phyloP scores from a whole-genome alignment of 192 early-diverging fungal genomes.

The Chytriomyces hyalinus region DNA sequence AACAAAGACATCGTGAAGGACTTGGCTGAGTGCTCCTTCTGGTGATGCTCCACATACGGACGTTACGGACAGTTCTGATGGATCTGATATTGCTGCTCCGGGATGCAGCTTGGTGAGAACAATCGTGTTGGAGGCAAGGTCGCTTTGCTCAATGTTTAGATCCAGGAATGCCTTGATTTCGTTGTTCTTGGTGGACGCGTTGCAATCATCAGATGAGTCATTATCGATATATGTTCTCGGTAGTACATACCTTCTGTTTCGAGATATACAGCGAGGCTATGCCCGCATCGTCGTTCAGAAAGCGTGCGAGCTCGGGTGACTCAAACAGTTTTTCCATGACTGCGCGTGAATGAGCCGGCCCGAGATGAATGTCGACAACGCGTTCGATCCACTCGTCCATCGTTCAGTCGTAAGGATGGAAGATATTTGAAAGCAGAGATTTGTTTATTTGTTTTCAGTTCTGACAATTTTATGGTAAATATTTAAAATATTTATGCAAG shows the following conservation, averaged over 20 bases:
- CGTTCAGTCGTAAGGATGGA: background rate
- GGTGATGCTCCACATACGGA: conserved; percentile 7
- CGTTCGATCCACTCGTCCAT: conserved; percentile 36
- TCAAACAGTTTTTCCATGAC: conserved; percentile 14
- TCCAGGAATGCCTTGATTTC: conserved; percentile 19
- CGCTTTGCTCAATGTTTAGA: conserved; percentile 29
- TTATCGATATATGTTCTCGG: background rate
- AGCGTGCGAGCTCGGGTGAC: conserved; percentile 25
- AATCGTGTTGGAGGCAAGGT: conserved; percentile 8
- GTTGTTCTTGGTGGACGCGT: conserved; percentile 3
- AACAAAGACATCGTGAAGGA: conserved; percentile 29
- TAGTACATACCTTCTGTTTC: conserved; percentile 25
- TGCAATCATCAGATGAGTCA: background rate
- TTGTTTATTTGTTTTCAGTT: conserved; percentile 10
- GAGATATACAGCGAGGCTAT: conserved; percentile 32
- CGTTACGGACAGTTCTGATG: conserved; percentile 19
- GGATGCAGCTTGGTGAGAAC: conserved; percentile 28
- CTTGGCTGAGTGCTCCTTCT: conserved; percentile 20
- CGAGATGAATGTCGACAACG: conserved; percentile 36
- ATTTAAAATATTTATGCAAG: background rate
- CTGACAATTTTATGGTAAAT: background rate
- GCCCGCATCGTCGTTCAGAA: conserved; percentile 21
- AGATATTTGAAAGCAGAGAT: background rate
- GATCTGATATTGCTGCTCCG: conserved; percentile 5
- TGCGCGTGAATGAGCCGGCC: background rate